phyloP scores from a whole-genome alignment of 352 stramenopile species.

The Albugo laibachii region DNA sequence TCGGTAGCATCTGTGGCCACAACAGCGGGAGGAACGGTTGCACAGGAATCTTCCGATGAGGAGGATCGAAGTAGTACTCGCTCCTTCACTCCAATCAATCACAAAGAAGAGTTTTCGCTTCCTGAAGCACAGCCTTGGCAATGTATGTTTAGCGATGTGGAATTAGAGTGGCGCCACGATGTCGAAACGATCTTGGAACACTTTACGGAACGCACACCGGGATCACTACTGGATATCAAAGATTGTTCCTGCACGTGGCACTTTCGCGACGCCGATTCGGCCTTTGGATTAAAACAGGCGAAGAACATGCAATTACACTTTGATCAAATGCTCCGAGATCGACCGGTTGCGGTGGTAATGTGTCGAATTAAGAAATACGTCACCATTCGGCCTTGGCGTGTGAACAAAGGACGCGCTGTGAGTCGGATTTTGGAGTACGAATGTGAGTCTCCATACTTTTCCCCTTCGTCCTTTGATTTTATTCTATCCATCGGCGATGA shows the following conservation, averaged over 20 bases:
- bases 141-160: conserved; percentile 65
- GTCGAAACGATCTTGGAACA: conserved; percentile 71
- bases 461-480: conserved; percentile 63
- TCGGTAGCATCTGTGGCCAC: conserved; percentile 1
- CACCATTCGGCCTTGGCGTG: conserved; percentile 62
- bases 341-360: conserved; percentile 71
- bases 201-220: conserved; percentile 76
- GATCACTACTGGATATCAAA: conserved; percentile 65
- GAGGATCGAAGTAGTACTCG: neutral
- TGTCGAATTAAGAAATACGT: conserved; percentile 80
- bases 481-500: conserved; percentile 73
- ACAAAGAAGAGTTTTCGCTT: conserved; percentile 1
- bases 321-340: conserved; percentile 74
- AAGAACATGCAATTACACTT: conserved; percentile 82
- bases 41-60: conserved; percentile 1
- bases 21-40: conserved; percentile 3
- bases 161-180: conserved; percentile 56
- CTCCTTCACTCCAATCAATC: neutral
- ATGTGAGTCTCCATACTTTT: conserved; percentile 54
- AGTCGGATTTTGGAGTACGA: conserved; percentile 71
- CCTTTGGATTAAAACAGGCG: conserved; percentile 68
- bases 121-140: conserved; percentile 40
- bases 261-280: conserved; percentile 69
- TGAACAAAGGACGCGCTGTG: conserved; percentile 75
- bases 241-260: conserved; percentile 79